Conservation (phyloP, 2,329 filamentous ascomycete genomes). For the Ceratocystis diversiconidia region DNA sequence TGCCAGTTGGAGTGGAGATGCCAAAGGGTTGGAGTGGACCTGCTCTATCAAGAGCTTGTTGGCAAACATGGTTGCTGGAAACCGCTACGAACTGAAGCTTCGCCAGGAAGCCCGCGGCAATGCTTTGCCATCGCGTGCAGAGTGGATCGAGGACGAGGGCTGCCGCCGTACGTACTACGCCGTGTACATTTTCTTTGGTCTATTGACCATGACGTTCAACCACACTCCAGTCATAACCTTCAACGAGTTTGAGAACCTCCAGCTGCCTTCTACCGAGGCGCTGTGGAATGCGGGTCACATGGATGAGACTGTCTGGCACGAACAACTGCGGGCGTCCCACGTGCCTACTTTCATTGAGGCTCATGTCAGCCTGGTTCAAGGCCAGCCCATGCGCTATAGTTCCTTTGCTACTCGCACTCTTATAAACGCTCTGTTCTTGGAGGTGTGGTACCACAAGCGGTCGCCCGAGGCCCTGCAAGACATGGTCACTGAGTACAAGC, state of each 20-base stretch:
- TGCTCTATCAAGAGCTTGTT: conserved; percentile 97
- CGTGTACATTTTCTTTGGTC: conserved; percentile 96
- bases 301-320: conserved; percentile 73
- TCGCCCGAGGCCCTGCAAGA: conserved; percentile 95
- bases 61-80: conserved; percentile 96
- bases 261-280: conserved; percentile 83
- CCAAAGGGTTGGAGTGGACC: conserved; percentile 95
- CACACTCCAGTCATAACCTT: conserved; percentile 96
- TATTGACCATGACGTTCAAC: conserved; percentile 90
- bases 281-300: conserved; percentile 76
- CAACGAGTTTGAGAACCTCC: conserved; percentile 89
- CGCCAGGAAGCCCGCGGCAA: conserved; percentile 76
- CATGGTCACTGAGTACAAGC: conserved; percentile 95
- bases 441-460: conserved; percentile 98
- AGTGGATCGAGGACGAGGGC: conserved; percentile 95
- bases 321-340: conserved; percentile 50
- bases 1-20: conserved; percentile 96
- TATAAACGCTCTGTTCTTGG: conserved; percentile 96
- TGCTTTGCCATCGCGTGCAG: conserved; percentile 59
- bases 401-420: conserved; percentile 94
- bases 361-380: conserved; percentile 90
- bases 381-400: conserved; percentile 79
- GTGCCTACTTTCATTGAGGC: conserved; percentile 83
- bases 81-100: conserved; percentile 89
- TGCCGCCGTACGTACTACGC: conserved; percentile 95